Conservation (phyloP, 495 filamentous ascomycete species). For the Sphaerosporella brunnea region DNA sequence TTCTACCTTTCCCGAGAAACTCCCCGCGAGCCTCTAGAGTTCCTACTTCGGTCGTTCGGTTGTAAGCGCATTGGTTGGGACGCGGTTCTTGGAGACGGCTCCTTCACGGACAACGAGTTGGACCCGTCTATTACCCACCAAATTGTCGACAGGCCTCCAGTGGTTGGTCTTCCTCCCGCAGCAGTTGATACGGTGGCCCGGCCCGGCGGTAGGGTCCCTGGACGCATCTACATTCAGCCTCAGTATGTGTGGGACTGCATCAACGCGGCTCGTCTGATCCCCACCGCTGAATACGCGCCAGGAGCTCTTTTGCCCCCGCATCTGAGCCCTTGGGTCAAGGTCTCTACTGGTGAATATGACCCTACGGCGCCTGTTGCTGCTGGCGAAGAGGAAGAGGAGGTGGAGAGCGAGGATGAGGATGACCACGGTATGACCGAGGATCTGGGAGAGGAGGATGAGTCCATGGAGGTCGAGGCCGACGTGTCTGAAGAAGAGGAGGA, state of each 20-base stretch:
- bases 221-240: conserved; percentile 80
- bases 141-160: conserved; percentile 71
- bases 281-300: conserved; percentile 74
- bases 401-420: conserved; percentile 32
- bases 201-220: conserved; percentile 54
- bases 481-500: conserved; percentile 18
- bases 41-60: conserved; percentile 83
- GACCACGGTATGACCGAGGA: conserved; percentile 36
- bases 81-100: conserved; percentile 67
- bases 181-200: conserved; percentile 34
- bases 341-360: conserved; percentile 67
- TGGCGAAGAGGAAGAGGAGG: conserved; percentile 63
- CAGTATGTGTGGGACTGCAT: conserved; percentile 98
- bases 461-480: conserved; percentile 26
- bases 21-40: conserved; percentile 76
- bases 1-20: conserved; percentile 91
- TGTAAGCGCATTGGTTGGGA: conserved; percentile 96
- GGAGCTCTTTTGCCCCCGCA: conserved; percentile 82
- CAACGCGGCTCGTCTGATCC: conserved; percentile 72
- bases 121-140: conserved; percentile 88
- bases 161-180: conserved; percentile 40
- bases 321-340: conserved; percentile 89
- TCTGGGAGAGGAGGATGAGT: conserved; percentile 37
- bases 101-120: conserved; percentile 73
- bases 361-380: conserved; percentile 59